Evolutionary conservation across 768 basidiomycete species (phyloP), one percentile per base, ranked within the genome.

Genomic region (Exidia glandulosa): DNA sequence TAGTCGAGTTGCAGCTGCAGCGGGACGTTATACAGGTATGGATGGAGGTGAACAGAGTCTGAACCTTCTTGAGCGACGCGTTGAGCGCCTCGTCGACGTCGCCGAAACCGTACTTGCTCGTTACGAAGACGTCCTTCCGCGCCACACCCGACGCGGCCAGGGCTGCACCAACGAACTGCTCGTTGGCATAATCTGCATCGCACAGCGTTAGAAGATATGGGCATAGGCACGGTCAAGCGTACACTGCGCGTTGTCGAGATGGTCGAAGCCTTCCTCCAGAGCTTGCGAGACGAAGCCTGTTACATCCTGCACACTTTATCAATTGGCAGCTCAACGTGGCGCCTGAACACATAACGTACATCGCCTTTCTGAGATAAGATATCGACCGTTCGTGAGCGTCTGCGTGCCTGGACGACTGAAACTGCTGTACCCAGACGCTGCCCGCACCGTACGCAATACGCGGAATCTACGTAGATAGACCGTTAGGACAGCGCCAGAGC

Each of bases 61-160:
- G 36, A 37, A 9, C 19, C 36, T 54, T 79, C 10, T 70, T 62
- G 5, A 88, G 76, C 0, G 86, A 82, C 60, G 88, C 83, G 63
- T 88, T 84, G 12, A 90, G 75, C 10, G 76, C 77, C 1, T 77
- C 66, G 66, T 88, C 87, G 30, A 90, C 78, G 65, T 87, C 84
- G 60, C 85, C 76, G 66, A 90, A 88, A 60, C 85, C 76, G 66
- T 90, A 88, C 81, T 86, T 86, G 32, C 85, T 85, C 3, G 84
- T 87, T 63, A 88, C 77, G 68, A 76, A 87, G 30, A 87, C 63
- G 1, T 85, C 81, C 12, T 74, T 60, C 25, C 85, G 77, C 33
- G 74, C 65, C 3, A 84, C 73, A 1, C 84, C 83, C 61, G 80
- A 84, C 63, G 85, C 79, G 23, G 72, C 74, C 60, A 81, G 76